Percentiles rank a stretch among this genome's conserved stretches.
phyloP scores from a whole-genome alignment of 2,329 filamentous ascomycete genomes.

The Fusarium caatingaense region DNA sequence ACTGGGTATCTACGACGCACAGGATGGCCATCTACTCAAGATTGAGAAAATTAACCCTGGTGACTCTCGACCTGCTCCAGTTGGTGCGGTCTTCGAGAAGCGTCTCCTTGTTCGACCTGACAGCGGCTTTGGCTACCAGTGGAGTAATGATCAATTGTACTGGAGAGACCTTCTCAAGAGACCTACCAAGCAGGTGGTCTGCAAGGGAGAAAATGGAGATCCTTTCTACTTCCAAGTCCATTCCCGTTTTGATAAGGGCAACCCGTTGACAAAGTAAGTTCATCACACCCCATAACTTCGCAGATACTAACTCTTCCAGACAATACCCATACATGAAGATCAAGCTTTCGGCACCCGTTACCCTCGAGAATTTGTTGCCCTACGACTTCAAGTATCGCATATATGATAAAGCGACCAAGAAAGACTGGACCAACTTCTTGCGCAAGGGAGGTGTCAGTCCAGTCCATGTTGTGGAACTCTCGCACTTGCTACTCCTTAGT shows the following conservation, averaged over 20 bases:
- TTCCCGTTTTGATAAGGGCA: slow-evolving; percentile 83
- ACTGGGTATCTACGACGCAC: slow-evolving; percentile 87
- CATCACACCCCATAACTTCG: rapidly evolving
- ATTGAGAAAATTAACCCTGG: slow-evolving; percentile 98
- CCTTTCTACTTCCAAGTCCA: slow-evolving; percentile 98
- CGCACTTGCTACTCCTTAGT: slow-evolving; percentile 90
- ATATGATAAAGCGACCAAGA: slow-evolving; percentile 98
- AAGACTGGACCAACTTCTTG: slow-evolving; percentile 98
- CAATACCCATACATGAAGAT: slow-evolving; percentile 95
- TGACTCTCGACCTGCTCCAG: slow-evolving; percentile 87
- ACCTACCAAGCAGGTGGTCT: slow-evolving; percentile 88
- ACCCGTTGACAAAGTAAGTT: slow-evolving; percentile 78
- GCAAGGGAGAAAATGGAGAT: slow-evolving; percentile 85
- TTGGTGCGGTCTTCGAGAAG: slow-evolving; percentile 92
- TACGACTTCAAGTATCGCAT: slow-evolving; percentile 99
- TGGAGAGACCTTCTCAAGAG: slow-evolving; percentile 91
- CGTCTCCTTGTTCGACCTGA: slow-evolving; percentile 89
- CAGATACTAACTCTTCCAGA: slow-evolving; percentile 54
- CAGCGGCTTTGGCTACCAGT: slow-evolving; percentile 95
- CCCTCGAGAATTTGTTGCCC: slow-evolving; percentile 92
- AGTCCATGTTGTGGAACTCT: slow-evolving; percentile 95
- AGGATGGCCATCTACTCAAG: slow-evolving; percentile 90
- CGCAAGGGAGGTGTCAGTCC: slow-evolving; percentile 97
- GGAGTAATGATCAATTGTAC: slow-evolving; percentile 89
- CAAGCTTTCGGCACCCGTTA: slow-evolving; percentile 90